Base-by-base conservation (phyloP, 805 yeast genomes). In the Jamesozyma hellenica region DNA sequence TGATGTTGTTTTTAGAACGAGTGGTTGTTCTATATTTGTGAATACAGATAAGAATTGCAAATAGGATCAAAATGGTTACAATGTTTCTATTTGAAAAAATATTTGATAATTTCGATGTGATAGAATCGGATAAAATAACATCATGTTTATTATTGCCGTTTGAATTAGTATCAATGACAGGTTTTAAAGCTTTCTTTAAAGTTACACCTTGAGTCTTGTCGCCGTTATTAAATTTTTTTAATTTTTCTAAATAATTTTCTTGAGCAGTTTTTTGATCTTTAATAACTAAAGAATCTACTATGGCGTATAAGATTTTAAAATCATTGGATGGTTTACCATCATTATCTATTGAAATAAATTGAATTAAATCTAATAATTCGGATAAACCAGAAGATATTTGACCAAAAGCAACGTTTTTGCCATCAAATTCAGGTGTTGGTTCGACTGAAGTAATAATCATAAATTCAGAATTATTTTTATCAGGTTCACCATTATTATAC, bases 331-430 rank as follows among this genome's bases (percentile, higher is more conserved):
- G 38, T 27, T 13, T 42, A 19, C 42, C 43, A 8, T 43, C 28
- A 1, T 41, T 41, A 38, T 59, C 49, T 6, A 79, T 72, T 48
- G 75, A 64, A 39, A 75, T 75, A 63, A 28, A 28, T 57, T 82
- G 87, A 45, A 85, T 68, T 47, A 68, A 57, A 31, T 73, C 71
- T 32, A 84, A 69, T 5, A 80, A 71, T 17, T 55, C 51, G 14
- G 79, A 81, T 42, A 72, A 61, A 12, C 92, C 90, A 28, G 74
- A 77, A 14, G 72, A 53, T 34, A 82, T 77, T 62, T 81, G 86
- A 38, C 94, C 94, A 54, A 82, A 82, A 3, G 79, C 88, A 51
- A 82, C 92, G 60, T 82, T 79, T 9, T 63, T 58, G 21, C 77
- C 78, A 57, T 80, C 74, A 49, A 81, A 67, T 69, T 73, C 70